Evolutionary conservation across 768 basidiomycete genomes (phyloP).

Genomic region (Dendrothele bispora): DNA sequence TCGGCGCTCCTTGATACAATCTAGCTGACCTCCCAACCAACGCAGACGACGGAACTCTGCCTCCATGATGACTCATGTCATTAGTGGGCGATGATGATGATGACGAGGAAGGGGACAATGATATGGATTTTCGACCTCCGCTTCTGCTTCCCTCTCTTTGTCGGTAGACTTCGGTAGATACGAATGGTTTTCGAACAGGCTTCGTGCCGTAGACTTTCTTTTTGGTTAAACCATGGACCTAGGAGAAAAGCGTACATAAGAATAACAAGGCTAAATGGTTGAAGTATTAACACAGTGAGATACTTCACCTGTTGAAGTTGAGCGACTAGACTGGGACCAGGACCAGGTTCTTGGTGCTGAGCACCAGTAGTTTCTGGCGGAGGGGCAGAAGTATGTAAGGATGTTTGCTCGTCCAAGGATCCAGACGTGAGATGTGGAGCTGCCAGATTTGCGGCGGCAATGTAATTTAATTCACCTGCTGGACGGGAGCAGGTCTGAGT

Average conservation of each 20-base stretch:
- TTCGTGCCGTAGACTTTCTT: constrained; percentile 64
- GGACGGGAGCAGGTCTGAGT: no score
- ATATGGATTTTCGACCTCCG: constrained; percentile 3
- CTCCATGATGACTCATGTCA: constrained; percentile 6
- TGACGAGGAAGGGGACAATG: constrained; percentile 6
- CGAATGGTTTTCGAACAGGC: constrained; percentile 49
- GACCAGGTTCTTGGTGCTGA: constrained; percentile 23
- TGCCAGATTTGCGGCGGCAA: neutral
- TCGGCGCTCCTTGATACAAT: constrained; percentile 1
- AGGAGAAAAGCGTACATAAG: neutral
- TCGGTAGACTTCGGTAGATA: constrained; percentile 22
- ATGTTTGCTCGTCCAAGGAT: neutral
- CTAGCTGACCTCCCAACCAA: neutral
- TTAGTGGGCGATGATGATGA: no score
- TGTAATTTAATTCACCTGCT: no score
- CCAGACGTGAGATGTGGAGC: neutral
- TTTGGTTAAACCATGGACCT: constrained; percentile 65
- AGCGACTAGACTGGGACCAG: constrained; percentile 51
- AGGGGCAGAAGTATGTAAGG: neutral
- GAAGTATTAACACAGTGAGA: neutral
- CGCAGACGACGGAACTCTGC: constrained; percentile 7
- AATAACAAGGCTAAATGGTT: no score
- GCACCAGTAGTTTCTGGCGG: constrained; percentile 20
- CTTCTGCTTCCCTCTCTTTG: no score
- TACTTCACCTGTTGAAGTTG: constrained; percentile 53